Percentiles rank a stretch among this genome's conserved stretches.
These are phyloP conservation scores for Leccinum variabile DNA, from an alignment of 1,284 basidiomycete species.

Conservation along the genomic window DNA sequence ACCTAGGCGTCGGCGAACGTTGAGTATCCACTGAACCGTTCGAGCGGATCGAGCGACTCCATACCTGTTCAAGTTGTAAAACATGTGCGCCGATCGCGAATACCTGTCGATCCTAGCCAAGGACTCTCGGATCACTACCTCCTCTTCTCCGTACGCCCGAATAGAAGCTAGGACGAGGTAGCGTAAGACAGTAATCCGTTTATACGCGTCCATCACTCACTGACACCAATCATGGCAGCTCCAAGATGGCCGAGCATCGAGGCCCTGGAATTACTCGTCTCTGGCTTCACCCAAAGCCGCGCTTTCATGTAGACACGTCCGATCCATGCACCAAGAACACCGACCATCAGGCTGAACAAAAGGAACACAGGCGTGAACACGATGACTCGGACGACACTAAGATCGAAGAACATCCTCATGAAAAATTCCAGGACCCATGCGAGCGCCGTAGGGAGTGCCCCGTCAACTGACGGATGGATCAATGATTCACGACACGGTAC, in stretches of 20 bases:
- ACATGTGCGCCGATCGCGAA: conserved; percentile 43
- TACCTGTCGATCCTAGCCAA: conserved; percentile 4
- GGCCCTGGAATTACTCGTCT: conserved; percentile 45
- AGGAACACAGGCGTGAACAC: conserved; percentile 3
- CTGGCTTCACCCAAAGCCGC: conserved; percentile 47
- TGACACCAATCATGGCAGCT: conserved; percentile 45
- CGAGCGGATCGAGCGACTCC: neutral
- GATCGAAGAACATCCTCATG: neutral
- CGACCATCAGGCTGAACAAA: conserved; percentile 36
- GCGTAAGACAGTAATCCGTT: neutral
- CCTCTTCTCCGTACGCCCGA: neutral
- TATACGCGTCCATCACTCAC: conserved; percentile 43
- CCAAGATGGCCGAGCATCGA: conserved; percentile 48
- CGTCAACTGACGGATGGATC: neutral
- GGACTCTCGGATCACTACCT: conserved; percentile 1
- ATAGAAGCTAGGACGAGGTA: neutral
- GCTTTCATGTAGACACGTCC: conserved; percentile 42
- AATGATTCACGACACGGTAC: neutral
- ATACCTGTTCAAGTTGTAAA: conserved; percentile 54
- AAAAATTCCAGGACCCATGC: neutral
- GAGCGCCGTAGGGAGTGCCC: neutral
- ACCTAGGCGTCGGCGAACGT: conserved; percentile 33
- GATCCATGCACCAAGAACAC: conserved; percentile 47
- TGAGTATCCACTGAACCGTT: neutral
- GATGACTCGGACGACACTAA: neutral